phyloP scores from a whole-genome alignment of 164 flowering plant genomes.

The Stephania japonica region DNA sequence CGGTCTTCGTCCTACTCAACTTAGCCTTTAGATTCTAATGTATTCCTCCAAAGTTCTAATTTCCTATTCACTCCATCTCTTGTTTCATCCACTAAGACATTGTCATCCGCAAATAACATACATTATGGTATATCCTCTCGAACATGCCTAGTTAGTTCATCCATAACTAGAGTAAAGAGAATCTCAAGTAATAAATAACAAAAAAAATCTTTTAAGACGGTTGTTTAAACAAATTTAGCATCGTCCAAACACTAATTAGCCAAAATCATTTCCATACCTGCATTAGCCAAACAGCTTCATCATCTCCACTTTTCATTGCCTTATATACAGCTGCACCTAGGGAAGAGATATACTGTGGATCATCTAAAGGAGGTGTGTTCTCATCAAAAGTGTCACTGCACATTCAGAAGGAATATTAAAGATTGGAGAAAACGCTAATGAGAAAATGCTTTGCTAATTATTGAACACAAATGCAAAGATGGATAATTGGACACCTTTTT shows the following conservation, averaged over 20 bases:
- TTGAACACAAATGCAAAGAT: no score
- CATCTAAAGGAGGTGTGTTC: conserved; percentile 76
- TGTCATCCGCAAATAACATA: no score
- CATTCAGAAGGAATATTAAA: conserved; percentile 3
- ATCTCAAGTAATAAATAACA: no score
- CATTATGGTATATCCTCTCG: no score
- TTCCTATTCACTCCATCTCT: no score
- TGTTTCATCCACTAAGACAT: no score
- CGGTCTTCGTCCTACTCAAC: no score
- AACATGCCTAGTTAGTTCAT: no score
- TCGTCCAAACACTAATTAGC: not conserved
- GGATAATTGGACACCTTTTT: no score
- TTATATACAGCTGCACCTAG: conserved; percentile 59
- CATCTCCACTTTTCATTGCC: conserved; percentile 71
- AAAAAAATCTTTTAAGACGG: no score
- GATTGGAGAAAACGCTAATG: not conserved
- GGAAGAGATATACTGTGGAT: conserved; percentile 58
- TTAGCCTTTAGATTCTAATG: no score
- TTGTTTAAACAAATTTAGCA: not conserved
- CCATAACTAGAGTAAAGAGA: not conserved
- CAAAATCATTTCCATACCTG: conserved; percentile 36
- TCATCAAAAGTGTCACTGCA: conserved; percentile 79
- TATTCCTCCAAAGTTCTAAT: no score
- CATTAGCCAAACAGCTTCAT: conserved; percentile 72
- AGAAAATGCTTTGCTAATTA: not conserved